phyloP scores from a whole-genome alignment of 116 monocot genomes.

The Zostera marina region DNA sequence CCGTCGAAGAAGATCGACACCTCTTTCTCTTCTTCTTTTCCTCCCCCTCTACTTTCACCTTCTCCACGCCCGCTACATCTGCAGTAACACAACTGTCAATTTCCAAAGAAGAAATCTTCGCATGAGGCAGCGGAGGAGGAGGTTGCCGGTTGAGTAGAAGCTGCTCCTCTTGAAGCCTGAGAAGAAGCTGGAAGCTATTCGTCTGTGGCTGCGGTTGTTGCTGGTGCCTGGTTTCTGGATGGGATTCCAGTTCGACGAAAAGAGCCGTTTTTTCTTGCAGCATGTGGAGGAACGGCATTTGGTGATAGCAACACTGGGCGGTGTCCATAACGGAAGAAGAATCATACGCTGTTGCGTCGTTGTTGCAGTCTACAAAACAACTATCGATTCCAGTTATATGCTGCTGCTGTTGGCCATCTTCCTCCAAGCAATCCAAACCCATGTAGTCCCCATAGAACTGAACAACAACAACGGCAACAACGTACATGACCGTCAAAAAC shows the following conservation, averaged over 20 bases:
- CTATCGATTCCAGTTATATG: background rate
- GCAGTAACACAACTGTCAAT: slow-evolving; percentile 43
- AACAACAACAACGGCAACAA: too few relatives aligned
- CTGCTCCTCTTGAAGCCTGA: slow-evolving; percentile 20
- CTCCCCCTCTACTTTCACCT: background rate
- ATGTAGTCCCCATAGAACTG: slow-evolving; percentile 16
- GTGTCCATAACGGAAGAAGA: background rate
- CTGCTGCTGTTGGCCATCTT: background rate
- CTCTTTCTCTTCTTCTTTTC: slow-evolving; percentile 26
- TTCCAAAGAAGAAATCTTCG: slow-evolving; percentile 4
- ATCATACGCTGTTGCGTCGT: background rate
- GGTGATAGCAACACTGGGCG: slow-evolving; percentile 9
- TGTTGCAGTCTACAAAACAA: too few relatives aligned
- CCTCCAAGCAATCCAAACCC: slow-evolving; percentile 10
- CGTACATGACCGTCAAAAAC: too few relatives aligned
- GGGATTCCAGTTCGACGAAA: slow-evolving; percentile 2
- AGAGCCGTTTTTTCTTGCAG: slow-evolving; percentile 13
- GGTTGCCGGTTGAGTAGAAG: background rate
- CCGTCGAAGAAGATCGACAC: slow-evolving; percentile 2
- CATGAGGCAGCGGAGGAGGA: background rate
- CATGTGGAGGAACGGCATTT: slow-evolving; percentile 30
- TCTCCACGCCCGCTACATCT: background rate
- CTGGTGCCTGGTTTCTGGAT: background rate
- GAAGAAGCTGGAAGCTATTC: slow-evolving; percentile 23
- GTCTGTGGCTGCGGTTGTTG: slow-evolving; percentile 6